phyloP scores from a whole-genome alignment of 2,329 filamentous ascomycete species.

The Aureobasidium namibiae region DNA sequence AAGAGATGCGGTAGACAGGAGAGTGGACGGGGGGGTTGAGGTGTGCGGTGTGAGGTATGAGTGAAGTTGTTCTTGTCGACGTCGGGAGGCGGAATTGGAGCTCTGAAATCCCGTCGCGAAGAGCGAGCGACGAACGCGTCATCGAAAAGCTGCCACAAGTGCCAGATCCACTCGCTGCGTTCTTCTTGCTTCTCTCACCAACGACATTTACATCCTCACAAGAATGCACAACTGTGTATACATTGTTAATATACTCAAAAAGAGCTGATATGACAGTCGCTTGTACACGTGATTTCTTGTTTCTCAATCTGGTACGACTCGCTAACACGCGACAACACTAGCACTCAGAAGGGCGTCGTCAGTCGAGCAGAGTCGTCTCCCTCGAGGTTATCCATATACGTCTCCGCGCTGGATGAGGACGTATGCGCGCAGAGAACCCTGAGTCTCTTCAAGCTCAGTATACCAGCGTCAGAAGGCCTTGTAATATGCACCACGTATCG shows the following conservation, averaged over 20 bases:
- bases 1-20: not conserved
- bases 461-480: conserved; percentile 23
- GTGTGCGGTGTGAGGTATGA: not conserved
- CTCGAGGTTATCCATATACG: not conserved
- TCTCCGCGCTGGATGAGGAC: not conserved
- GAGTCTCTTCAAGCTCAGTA: conserved; percentile 27
- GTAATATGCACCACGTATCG: not conserved
- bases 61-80: not conserved
- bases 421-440: conserved; percentile 12
- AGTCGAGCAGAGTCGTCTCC: not conserved
- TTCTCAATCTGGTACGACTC: conserved; percentile 44
- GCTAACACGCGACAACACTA: conserved; percentile 31
- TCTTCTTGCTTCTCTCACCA: too few species aligned
- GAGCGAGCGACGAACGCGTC: too few species aligned
- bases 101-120: too few species aligned
- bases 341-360: not conserved
- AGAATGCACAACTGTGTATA: not conserved
- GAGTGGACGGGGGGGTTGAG: not conserved
- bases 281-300: too few species aligned
- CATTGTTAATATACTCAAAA: not conserved
- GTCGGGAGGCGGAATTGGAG: not conserved
- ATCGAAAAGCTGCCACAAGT: too few species aligned
- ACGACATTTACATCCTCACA: not conserved
- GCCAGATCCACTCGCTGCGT: too few species aligned
- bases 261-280: not conserved